These are phyloP conservation scores for Corinectria fuckeliana DNA, from an alignment of 2,329 filamentous ascomycete genomes.

Conservation along the genomic window DNA sequence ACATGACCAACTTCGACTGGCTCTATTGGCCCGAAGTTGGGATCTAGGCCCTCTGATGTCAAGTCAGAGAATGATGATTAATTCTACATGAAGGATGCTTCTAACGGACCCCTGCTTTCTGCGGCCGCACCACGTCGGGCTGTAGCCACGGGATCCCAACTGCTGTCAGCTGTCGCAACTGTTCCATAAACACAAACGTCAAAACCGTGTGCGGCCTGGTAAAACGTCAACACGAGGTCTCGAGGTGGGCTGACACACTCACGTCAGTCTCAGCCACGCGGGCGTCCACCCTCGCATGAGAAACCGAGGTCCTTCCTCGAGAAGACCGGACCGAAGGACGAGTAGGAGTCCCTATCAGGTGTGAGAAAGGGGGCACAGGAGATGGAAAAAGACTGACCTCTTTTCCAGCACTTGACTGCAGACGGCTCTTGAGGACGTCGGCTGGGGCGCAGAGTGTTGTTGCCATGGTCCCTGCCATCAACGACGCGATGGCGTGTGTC, in stretches of 20 bases:
- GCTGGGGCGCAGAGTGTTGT: conserved; percentile 54
- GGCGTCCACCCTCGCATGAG: conserved; percentile 56
- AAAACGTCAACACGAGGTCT: accelerated
- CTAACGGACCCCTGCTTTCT: conserved; percentile 24
- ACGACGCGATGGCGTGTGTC: conserved; percentile 49
- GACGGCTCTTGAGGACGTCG: conserved; percentile 52
- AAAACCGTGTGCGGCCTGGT: conserved; percentile 52
- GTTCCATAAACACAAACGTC: conserved; percentile 55
- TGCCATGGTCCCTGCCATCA: conserved; percentile 53
- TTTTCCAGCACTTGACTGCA: conserved; percentile 43
- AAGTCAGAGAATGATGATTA: not conserved
- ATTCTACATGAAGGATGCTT: not conserved
- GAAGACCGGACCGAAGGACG: conserved; percentile 43
- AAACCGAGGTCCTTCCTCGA: conserved; percentile 49
- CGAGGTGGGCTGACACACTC: conserved; percentile 14
- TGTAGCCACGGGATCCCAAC: conserved; percentile 31
- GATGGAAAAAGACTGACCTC: conserved; percentile 23
- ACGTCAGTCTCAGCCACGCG: conserved; percentile 53
- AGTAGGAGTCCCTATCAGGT: conserved; percentile 40
- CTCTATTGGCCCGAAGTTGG: conserved; percentile 58
- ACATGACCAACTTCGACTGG: conserved; percentile 65
- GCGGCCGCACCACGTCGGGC: conserved; percentile 5
- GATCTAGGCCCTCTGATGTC: conserved; percentile 24
- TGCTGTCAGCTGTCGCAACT: conserved; percentile 45
- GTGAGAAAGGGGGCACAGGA: not conserved